phyloP scores from a whole-genome alignment of 202 grass and related monocot genomes.

The Setaria viridis region DNA sequence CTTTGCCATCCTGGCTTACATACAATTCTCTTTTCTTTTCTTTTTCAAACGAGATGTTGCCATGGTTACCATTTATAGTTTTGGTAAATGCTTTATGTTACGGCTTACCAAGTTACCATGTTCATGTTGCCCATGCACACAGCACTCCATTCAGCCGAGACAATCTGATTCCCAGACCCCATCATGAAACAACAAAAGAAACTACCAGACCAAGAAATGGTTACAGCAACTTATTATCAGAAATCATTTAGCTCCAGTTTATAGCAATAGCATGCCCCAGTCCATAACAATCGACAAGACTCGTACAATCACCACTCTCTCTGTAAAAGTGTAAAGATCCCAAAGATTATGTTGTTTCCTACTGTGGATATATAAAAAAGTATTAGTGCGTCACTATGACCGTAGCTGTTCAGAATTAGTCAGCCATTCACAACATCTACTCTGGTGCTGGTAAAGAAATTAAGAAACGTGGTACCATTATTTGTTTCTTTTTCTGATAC shows the following conservation, averaged over 20 bases:
- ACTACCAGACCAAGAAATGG: neutral
- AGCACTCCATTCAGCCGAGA: neutral
- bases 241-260: neutral
- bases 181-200: constrained; percentile 29
- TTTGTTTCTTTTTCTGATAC: neutral
- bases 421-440: neutral
- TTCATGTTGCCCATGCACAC: neutral
- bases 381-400: neutral
- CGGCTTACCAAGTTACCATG: neutral
- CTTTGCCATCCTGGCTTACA: too few species aligned
- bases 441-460: neutral
- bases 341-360: neutral
- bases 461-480: neutral
- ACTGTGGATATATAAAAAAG: neutral
- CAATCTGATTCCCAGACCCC: neutral
- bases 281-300: neutral
- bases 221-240: neutral
- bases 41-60: too few species aligned
- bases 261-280: neutral
- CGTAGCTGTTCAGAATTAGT: neutral
- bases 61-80: too few species aligned
- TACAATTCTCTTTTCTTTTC: too few species aligned
- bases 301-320: neutral
- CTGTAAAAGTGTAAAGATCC: neutral
- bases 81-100: neutral